Percentiles rank a stretch among this genome's conserved stretches.
phyloP scores from a whole-genome alignment of 495 filamentous ascomycete species.

The Aspergillus nidulans region DNA sequence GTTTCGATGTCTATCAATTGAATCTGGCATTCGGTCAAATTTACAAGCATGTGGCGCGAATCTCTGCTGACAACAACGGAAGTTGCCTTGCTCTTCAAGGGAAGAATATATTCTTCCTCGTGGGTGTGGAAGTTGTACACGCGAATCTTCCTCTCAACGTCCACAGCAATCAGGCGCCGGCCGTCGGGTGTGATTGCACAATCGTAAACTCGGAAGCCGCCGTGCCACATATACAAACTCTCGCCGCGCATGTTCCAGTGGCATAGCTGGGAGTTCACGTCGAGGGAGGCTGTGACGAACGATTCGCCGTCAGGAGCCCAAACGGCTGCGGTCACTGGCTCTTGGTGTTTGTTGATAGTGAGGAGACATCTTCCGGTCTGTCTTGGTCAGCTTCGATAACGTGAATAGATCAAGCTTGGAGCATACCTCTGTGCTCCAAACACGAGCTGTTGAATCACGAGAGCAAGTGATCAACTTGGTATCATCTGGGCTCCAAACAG shows the following conservation, averaged over 20 bases:
- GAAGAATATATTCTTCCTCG: conserved; percentile 68
- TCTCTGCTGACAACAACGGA: conserved; percentile 78
- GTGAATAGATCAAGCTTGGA: background rate
- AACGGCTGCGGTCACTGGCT: conserved; percentile 79
- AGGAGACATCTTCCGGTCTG: conserved; percentile 67
- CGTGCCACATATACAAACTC: conserved; percentile 58
- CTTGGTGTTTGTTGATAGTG: conserved; percentile 61
- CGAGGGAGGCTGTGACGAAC: conserved; percentile 78
- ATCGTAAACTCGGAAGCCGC: conserved; percentile 76
- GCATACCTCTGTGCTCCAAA: conserved; percentile 77
- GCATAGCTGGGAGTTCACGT: conserved; percentile 59
- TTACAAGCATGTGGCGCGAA: conserved; percentile 75
- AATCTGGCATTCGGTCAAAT: conserved; percentile 69
- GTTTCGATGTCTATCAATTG: conserved; percentile 73
- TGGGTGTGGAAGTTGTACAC: conserved; percentile 76
- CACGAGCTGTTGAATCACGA: conserved; percentile 63
- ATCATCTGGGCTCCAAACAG: conserved; percentile 92
- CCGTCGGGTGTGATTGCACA: conserved; percentile 77
- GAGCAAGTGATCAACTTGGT: conserved; percentile 77
- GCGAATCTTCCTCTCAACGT: conserved; percentile 62
- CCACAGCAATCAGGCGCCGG: conserved; percentile 70
- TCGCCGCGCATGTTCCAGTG: conserved; percentile 59
- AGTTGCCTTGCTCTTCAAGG: conserved; percentile 62
- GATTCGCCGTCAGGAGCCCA: conserved; percentile 77
- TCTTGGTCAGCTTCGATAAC: conserved; percentile 5